Percentiles rank a stretch among this genome's conserved stretches.
phyloP scores from a whole-genome alignment of 768 basidiomycete genomes.

The Dentipellis fragilis region DNA sequence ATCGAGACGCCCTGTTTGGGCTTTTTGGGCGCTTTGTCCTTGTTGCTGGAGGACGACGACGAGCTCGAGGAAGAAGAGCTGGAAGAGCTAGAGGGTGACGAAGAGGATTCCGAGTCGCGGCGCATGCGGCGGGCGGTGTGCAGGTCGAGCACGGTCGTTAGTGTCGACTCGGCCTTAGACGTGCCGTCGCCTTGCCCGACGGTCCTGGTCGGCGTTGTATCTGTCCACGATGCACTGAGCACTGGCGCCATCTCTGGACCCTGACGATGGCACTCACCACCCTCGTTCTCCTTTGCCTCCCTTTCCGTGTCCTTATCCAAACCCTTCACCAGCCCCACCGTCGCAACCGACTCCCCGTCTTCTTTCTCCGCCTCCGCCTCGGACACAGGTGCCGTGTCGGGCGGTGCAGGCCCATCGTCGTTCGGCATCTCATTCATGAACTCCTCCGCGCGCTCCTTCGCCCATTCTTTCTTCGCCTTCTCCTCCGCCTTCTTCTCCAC shows the following conservation, averaged over 20 bases:
- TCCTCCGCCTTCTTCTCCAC: background rate
- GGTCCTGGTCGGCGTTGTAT: background rate
- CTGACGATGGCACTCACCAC: too few species aligned
- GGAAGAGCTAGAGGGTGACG: background rate
- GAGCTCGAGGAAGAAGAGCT: constrained; percentile 7
- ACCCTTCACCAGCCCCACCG: background rate
- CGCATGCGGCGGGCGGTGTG: constrained; percentile 71
- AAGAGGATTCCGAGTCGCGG: background rate
- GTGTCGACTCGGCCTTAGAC: constrained; percentile 1
- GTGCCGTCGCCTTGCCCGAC: background rate
- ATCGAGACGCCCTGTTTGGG: constrained; percentile 57
- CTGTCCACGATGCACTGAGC: background rate
- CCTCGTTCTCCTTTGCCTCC: background rate
- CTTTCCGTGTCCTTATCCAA: background rate
- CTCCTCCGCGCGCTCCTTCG: constrained; percentile 35
- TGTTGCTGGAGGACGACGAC: constrained; percentile 7
- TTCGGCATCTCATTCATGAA: constrained; percentile 39
- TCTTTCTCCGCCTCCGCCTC: background rate
- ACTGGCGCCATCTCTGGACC: too few species aligned
- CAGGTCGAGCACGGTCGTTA: constrained; percentile 51
- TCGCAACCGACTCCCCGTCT: background rate
- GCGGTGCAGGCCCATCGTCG: constrained; percentile 20
- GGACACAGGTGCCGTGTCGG: background rate
- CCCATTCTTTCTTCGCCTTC: constrained; percentile 32
- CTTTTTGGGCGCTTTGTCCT: constrained; percentile 10